Conservation (phyloP, 345 rosid species). For the Bruguiera gymnorhiza region DNA sequence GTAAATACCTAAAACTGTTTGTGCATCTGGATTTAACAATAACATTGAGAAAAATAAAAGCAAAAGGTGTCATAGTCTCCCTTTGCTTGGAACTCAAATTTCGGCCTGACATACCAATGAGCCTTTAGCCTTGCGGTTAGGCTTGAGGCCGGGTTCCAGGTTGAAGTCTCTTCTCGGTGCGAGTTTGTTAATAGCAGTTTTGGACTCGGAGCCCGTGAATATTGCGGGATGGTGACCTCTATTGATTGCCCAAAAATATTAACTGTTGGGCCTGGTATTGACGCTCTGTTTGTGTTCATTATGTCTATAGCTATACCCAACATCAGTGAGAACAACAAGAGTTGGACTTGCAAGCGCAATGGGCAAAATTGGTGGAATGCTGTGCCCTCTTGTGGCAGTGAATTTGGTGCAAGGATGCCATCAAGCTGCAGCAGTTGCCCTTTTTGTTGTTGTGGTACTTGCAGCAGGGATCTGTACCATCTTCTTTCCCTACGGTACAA, state of each 20-base stretch:
- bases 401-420: slow-evolving; percentile 78
- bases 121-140: too few species aligned
- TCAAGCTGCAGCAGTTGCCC: slow-evolving; percentile 53
- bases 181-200: too few species aligned
- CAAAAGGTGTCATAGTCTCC: background rate
- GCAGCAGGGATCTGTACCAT: slow-evolving; percentile 57
- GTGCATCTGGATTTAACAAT: background rate
- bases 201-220: too few species aligned
- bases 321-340: slow-evolving; percentile 80
- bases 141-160: too few species aligned
- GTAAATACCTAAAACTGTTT: slow-evolving; percentile 22
- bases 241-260: background rate
- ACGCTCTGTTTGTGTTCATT: background rate
- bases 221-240: background rate
- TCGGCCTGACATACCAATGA: background rate
- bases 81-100: too few species aligned
- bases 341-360: slow-evolving; percentile 73
- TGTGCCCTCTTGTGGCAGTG: slow-evolving; percentile 86
- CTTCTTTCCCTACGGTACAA: slow-evolving; percentile 78
- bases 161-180: too few species aligned
- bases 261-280: background rate
- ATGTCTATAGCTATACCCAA: slow-evolving; percentile 64
- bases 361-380: slow-evolving; percentile 88
- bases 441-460: slow-evolving; percentile 57
- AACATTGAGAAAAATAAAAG: background rate